Evolutionary conservation across 78 protist genomes (phyloP).

Genomic region (Bodo saltans): DNA sequence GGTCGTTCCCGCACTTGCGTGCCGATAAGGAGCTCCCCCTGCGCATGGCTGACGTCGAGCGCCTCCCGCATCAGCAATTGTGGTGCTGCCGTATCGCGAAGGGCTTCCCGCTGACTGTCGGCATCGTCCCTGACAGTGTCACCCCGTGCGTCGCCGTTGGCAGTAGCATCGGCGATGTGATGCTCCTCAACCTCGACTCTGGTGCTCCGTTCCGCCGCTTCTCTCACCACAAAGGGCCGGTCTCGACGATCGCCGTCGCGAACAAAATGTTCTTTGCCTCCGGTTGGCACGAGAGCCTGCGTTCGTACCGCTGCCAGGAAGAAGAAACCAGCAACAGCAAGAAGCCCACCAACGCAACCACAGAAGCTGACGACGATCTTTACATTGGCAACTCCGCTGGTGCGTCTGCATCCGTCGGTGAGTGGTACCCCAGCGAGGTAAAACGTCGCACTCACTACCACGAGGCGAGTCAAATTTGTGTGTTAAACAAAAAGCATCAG

Average conservation of each 20-base stretch:
- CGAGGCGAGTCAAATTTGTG: too few relatives aligned
- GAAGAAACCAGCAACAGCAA: too few relatives aligned
- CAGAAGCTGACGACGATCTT: too few relatives aligned
- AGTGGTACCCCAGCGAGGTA: not conserved
- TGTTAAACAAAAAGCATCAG: too few relatives aligned
- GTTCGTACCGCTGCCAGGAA: not conserved
- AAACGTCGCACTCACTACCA: not conserved
- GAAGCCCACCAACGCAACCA: too few relatives aligned
- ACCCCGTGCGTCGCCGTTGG: not conserved
- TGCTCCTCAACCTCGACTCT: not conserved
- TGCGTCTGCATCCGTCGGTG: not conserved
- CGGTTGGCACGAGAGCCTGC: not conserved
- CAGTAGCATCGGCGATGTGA: not conserved
- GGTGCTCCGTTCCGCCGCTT: not conserved
- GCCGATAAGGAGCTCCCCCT: too few relatives aligned
- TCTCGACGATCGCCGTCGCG: not conserved
- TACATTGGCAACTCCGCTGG: not conserved
- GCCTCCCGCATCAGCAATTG: not conserved
- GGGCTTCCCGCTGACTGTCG: not conserved
- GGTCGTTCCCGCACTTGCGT: too few relatives aligned
- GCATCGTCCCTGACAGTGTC: not conserved
- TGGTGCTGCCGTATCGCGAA: not conserved
- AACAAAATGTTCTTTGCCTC: not conserved
- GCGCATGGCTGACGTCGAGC: too few relatives aligned
- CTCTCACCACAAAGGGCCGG: not conserved